Evolutionary conservation across 352 stramenopile species (phyloP).

Genomic region (Phytophthora meadii): DNA sequence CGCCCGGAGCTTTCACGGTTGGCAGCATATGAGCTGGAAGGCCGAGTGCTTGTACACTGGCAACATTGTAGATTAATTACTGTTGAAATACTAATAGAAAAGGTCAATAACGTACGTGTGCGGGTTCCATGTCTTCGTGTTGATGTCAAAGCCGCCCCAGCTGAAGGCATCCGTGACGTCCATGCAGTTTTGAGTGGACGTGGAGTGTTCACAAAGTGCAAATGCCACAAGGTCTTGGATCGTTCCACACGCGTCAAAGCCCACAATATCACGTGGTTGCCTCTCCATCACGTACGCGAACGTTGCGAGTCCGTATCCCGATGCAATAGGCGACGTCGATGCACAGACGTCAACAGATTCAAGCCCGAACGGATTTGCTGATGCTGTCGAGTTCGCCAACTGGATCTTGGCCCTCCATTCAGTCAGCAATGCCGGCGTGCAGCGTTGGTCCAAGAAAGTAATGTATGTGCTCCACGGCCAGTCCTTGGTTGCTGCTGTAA

Average conservation of each 20-base stretch:
- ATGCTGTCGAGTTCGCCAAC: slow-evolving; percentile 15
- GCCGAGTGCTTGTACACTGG: slow-evolving; percentile 56
- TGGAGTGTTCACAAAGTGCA: slow-evolving; percentile 52
- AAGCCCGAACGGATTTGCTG: slow-evolving; percentile 1
- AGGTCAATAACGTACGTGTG: slow-evolving; percentile 33
- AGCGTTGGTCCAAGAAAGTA: slow-evolving; percentile 78
- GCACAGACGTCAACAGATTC: slow-evolving; percentile 11
- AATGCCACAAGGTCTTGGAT: slow-evolving; percentile 79
- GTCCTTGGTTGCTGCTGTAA: not conserved
- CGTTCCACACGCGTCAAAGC: slow-evolving; percentile 69
- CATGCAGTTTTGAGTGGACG: slow-evolving; percentile 45
- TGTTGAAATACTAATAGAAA: not conserved
- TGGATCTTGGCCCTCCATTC: slow-evolving; percentile 36
- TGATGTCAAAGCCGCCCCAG: slow-evolving; percentile 68
- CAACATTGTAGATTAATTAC: not conserved
- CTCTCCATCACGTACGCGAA: slow-evolving; percentile 58
- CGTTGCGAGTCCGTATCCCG: slow-evolving; percentile 69
- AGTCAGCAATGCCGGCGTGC: slow-evolving; percentile 47
- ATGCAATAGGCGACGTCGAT: slow-evolving; percentile 53
- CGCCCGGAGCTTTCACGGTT: slow-evolving; percentile 44
- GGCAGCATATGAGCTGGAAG: slow-evolving; percentile 63
- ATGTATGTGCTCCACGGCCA: slow-evolving; percentile 65
- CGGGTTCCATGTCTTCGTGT: slow-evolving; percentile 48
- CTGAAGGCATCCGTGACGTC: slow-evolving; percentile 78
- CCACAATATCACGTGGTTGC: slow-evolving; percentile 26